Conservation (phyloP, 371 early-diverging fungal genomes). For the Smittium mucronatum region DNA sequence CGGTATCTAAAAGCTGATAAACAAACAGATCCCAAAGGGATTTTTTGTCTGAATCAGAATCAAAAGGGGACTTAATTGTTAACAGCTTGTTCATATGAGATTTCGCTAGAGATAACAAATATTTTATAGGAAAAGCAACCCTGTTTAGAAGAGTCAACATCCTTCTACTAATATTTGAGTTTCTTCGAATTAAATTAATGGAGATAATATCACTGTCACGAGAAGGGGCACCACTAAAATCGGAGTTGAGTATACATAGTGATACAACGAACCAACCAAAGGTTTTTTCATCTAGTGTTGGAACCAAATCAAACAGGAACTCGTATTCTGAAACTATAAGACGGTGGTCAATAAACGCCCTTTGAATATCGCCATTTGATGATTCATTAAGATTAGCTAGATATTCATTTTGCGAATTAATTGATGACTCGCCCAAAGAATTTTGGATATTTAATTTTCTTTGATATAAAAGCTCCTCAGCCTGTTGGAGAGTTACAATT, state of each 20-base stretch:
- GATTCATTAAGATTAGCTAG: background rate
- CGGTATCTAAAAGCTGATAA: conserved; percentile 62
- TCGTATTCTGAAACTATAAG: conserved; percentile 6
- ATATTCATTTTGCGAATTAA: background rate
- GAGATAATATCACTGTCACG: conserved; percentile 1
- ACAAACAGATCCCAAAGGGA: conserved; percentile 58
- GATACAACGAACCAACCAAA: conserved; percentile 19
- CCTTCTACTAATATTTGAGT: conserved; percentile 12
- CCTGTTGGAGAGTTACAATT: conserved; percentile 75
- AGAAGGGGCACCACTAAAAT: conserved; percentile 15
- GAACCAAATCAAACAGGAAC: conserved; percentile 9
- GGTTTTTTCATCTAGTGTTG: conserved; percentile 23
- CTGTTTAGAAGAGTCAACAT: conserved; percentile 36
- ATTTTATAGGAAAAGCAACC: conserved; percentile 70
- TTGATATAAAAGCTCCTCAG: conserved; percentile 47
- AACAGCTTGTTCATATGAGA: conserved; percentile 57
- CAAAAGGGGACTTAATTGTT: conserved; percentile 6
- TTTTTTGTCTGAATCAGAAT: conserved; percentile 22
- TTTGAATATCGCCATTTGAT: conserved; percentile 1
- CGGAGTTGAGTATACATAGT: conserved; percentile 23
- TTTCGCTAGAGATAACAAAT: conserved; percentile 58
- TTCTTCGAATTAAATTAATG: conserved; percentile 11
- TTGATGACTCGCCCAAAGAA: background rate
- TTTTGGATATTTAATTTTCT: conserved; percentile 6
- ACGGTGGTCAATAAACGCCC: conserved; percentile 6